Percentiles rank a stretch among this genome's conserved stretches.
Evolutionary conservation across 352 stramenopile genomes (phyloP).

Genomic region (Phytophthora sp.): DNA sequence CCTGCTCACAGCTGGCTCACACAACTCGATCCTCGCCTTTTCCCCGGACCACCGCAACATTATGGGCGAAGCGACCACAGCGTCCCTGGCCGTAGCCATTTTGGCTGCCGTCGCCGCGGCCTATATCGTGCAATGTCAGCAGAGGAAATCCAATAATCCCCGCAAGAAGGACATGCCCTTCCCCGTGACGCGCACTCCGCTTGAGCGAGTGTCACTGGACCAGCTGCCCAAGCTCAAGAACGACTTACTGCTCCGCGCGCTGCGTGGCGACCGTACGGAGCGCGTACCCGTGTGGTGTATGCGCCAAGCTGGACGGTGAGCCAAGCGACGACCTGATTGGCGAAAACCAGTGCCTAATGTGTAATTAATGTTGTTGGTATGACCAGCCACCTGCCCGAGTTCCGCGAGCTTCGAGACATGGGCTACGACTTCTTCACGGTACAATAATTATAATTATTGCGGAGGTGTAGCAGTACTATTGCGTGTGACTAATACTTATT

Average conservation of each 20-base stretch:
- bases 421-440: conserved; percentile 90
- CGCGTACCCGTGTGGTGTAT: conserved; percentile 97
- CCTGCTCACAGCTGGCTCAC: conserved; percentile 9
- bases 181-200: conserved; percentile 65
- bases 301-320: conserved; percentile 95
- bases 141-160: conserved; percentile 30
- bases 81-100: conserved; percentile 41
- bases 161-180: conserved; percentile 57
- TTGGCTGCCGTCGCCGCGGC: conserved; percentile 67
- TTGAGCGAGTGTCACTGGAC: conserved; percentile 72
- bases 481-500: conserved; percentile 7
- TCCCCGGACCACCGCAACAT: conserved; percentile 18
- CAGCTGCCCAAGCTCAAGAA: conserved; percentile 90
- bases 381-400: conserved; percentile 91
- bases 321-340: not conserved
- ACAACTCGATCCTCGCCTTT: conserved; percentile 18
- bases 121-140: conserved; percentile 67
- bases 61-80: conserved; percentile 29
- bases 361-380: conserved; percentile 1
- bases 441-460: conserved; percentile 9
- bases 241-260: conserved; percentile 87
- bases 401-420: conserved; percentile 79
- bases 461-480: too few relatives aligned
- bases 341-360: not conserved
- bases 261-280: conserved; percentile 88